A percentile compares a stretch with the other conserved stretches of the same genome.
Evolutionary conservation across 2,329 filamentous ascomycete species (phyloP).

Genomic region (Anisogramma anomala): DNA sequence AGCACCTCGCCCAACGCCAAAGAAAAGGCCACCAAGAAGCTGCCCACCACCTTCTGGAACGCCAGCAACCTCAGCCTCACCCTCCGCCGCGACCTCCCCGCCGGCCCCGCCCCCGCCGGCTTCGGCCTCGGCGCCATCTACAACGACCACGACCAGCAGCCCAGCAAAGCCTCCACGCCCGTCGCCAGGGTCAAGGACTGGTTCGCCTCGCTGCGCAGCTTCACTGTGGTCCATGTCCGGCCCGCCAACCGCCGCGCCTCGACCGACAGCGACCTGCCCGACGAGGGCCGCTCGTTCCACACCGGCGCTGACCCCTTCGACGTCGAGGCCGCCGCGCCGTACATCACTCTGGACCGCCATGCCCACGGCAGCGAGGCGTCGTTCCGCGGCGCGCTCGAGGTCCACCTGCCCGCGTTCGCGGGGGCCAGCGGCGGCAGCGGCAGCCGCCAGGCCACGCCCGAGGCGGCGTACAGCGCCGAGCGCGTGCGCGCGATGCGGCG

Average conservation of each 20-base stretch:
- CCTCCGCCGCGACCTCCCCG: conserved; percentile 7
- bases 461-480: conserved; percentile 15
- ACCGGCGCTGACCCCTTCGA: conserved; percentile 1
- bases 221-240: conserved; percentile 8
- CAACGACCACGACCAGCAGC: background rate
- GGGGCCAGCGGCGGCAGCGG: conserved; percentile 13
- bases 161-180: background rate
- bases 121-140: background rate
- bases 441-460: conserved; percentile 19
- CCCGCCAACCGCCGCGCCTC: conserved; percentile 18
- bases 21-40: conserved; percentile 7
- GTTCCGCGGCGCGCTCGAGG: conserved; percentile 21
- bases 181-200: conserved; percentile 4
- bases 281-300: conserved; percentile 14
- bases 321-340: conserved; percentile 6
- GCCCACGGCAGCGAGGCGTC: conserved; percentile 17
- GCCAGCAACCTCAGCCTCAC: conserved; percentile 10
- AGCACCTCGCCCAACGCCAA: background rate
- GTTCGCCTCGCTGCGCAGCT: conserved; percentile 12
- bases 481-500: too few relatives aligned
- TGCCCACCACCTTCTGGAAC: conserved; percentile 6
- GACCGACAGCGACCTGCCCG: conserved; percentile 17
- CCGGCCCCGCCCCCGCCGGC: conserved; percentile 2
- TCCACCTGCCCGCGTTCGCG: conserved; percentile 19
- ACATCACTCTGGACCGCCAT: conserved; percentile 11